Evolutionary conservation across 176 grass and related monocot genomes (phyloP).

Genomic region (Eleusine indica): DNA sequence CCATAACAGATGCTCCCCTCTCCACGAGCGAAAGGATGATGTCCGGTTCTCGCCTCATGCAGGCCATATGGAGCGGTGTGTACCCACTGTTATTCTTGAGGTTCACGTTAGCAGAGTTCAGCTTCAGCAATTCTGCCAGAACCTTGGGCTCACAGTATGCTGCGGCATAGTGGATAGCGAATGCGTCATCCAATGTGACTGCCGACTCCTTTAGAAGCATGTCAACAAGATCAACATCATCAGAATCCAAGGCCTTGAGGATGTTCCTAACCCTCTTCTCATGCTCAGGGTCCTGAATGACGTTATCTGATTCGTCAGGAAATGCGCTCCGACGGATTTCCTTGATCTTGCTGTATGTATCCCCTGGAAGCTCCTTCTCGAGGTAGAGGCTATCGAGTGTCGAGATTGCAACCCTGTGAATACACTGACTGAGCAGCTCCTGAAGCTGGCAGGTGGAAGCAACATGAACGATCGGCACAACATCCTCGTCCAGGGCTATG

Average conservation of each 20-base stretch:
- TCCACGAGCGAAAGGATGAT: conserved; percentile 68
- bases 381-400: conserved; percentile 51
- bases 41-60: conserved; percentile 67
- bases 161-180: conserved; percentile 67
- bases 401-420: conserved; percentile 52
- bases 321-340: conserved; percentile 11
- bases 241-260: conserved; percentile 66
- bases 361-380: conserved; percentile 63
- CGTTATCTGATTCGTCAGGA: conserved; percentile 3
- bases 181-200: conserved; percentile 65
- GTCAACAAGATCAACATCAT: conserved; percentile 66
- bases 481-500: conserved; percentile 60
- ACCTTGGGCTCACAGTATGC: conserved; percentile 76
- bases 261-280: conserved; percentile 68
- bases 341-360: conserved; percentile 45
- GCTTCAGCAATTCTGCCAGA: conserved; percentile 49
- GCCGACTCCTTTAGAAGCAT: conserved; percentile 59
- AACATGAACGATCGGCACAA: conserved; percentile 56
- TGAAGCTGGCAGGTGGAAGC: conserved; percentile 57
- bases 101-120: conserved; percentile 58
- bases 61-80: conserved; percentile 69
- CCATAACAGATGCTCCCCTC: conserved; percentile 57
- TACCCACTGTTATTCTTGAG: conserved; percentile 58
- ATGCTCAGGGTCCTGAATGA: conserved; percentile 48
- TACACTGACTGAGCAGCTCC: conserved; percentile 52